Base-by-base conservation (phyloP, 176 grass and related monocot species). In the Oryza rufipogon region DNA sequence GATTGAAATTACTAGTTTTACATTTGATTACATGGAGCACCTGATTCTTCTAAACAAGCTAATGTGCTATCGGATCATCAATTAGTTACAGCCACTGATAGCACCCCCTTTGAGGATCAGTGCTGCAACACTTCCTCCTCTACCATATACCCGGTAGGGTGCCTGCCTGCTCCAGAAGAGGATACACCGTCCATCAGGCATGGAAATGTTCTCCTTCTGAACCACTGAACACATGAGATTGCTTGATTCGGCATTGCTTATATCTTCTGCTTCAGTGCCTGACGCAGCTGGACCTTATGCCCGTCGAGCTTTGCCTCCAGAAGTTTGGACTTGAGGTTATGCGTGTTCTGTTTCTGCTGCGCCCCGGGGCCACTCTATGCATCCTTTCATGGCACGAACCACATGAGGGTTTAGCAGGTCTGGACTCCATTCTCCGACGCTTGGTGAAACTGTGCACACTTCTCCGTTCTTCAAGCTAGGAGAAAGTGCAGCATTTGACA, bases 181-280 rank as follows among this genome's bases (percentile, higher is more conserved):
- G 28, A 61, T 38, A 38, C 0, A 30, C 17, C 36, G 3, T 2
- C 0, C 11, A 73, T 17, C 33, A 83, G 58, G 47, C 39, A 51
- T 68, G 74, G 72, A 23, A 34, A 87, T 14, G 60, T 70, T 68
- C 47, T 39, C 38, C 38, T 32, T 65, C 56, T 26, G 26, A 70
- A 26, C n/a, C 9, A 58, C 9, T 11, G 56, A 66, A 48, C 22
- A 14, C 17, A 11, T 63, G 39, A 15, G 58, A 17, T 48, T 12
- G 22, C 58, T 63, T 23, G 58, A 63, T 11, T 63, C 22, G 6
- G 22, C 41, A 64, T 19, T 80, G 32, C 87, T 91, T 91, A 97
- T 86, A 92, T 91, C 84, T 91, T 91, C 86, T 93, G 92, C 78
- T 88, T 87, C 65, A 93, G 51, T 8, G 86, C 87, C 61, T 95